A percentile compares a stretch with the other conserved stretches of the same genome.
Evolutionary conservation across 495 filamentous ascomycete species (phyloP).

Genomic region (Hypoxylon fragiforme): DNA sequence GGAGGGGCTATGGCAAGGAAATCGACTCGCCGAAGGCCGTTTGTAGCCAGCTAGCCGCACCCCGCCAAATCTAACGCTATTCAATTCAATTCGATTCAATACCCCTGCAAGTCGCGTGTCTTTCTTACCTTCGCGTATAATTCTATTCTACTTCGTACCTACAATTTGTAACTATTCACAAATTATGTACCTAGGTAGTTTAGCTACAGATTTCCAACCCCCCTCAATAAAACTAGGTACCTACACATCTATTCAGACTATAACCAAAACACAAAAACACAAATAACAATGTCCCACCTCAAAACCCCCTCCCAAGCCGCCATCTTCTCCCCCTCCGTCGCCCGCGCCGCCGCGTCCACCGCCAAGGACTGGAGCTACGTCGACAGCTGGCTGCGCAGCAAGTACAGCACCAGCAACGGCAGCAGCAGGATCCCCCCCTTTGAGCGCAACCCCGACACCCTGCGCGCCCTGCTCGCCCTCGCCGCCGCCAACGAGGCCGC

Average conservation of each 20-base stretch:
- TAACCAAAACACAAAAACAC: neutral
- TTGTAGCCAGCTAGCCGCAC: conserved; percentile 3
- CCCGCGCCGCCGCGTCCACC: conserved; percentile 62
- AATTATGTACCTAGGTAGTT: too few species aligned
- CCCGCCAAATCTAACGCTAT: conserved; percentile 14
- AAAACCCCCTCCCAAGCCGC: conserved; percentile 52
- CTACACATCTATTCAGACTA: neutral
- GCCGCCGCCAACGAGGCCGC: conserved; percentile 78
- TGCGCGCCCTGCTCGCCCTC: conserved; percentile 74
- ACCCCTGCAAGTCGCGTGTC: conserved; percentile 24
- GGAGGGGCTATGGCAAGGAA: conserved; percentile 23
- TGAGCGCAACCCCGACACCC: conserved; percentile 83
- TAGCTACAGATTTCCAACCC: too few species aligned
- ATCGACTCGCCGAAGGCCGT: neutral
- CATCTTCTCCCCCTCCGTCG: conserved; percentile 73
- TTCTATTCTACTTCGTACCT: too few species aligned
- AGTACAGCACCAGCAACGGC: conserved; percentile 51
- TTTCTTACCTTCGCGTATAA: too few species aligned
- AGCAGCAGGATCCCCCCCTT: conserved; percentile 56
- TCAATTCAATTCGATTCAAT: too few species aligned
- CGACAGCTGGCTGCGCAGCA: conserved; percentile 75
- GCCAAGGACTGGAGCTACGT: conserved; percentile 89
- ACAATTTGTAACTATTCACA: too few species aligned
- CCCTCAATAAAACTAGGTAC: too few species aligned
- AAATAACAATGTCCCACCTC: conserved; percentile 54